Base-by-base conservation (phyloP, 345 rosid genomes). In the Camelina hispida region DNA sequence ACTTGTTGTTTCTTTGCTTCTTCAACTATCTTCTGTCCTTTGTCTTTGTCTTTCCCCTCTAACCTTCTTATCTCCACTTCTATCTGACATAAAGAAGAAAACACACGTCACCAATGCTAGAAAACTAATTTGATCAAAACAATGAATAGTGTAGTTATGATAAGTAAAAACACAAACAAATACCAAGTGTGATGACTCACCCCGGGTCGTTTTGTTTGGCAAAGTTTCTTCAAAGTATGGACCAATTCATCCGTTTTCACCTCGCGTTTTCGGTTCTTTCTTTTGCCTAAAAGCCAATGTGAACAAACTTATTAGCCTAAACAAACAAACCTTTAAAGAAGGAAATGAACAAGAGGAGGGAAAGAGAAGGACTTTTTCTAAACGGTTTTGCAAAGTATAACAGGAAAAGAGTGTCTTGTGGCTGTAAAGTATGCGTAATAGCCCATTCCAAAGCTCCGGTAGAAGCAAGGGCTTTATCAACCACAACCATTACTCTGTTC, bases 371-470 rank as follows among this genome's bases (percentile, higher is more conserved):
- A 90, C 98, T 91, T 77, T 68, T 74, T 56, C 42, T 73, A 44
- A 75, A 73, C 42, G 85, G 74, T 77, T 80, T 86, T 81, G 74
- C 70, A 34, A 89, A 82, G 73, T 73, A 83, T 2, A 94, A 74
- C 38, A 94, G 91, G 80, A 89, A 72, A 14, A 93, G 74, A 62
- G 85, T 78, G 60, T 89, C 93, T 16, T 85, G 84, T 69, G 56
- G 51, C 60, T 86, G 90, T 69, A 94, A 69, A 37, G 91, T 72
- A 60, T 87, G 95, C n/a, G 93, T 80, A 23, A 94, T 78, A 14
- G 95, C 87, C 98, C 98, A 89, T 75, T 94, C 96, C 57, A 91
- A 90, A 28, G 97, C 97, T 47, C 86, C 93, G 20, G 78, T 84
- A 2, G 96, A 85, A 64, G 89, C 96, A 43, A 81, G 69, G 46